These are phyloP conservation scores for Hypoxylon sp. DNA, from an alignment of 2,329 filamentous ascomycete species.

Conservation along the genomic window DNA sequence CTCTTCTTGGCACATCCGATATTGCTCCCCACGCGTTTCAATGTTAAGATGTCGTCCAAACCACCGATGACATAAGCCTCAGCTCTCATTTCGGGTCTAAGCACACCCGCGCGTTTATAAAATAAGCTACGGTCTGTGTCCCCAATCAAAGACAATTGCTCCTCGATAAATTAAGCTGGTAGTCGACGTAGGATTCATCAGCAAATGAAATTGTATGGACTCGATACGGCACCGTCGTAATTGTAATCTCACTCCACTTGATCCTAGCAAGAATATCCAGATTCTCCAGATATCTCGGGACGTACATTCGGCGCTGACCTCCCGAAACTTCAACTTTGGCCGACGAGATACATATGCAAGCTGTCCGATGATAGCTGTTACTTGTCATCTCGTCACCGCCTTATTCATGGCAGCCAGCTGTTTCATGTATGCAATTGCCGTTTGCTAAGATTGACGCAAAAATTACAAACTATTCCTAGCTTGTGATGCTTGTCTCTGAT, in stretches of 20 bases:
- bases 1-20: conserved; percentile 28
- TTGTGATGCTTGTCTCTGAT: conserved; percentile 24
- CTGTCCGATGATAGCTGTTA: conserved; percentile 15
- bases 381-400: conserved; percentile 38
- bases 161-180: conserved; percentile 6
- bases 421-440: conserved; percentile 27
- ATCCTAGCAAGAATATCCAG: conserved; percentile 18
- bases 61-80: conserved; percentile 13
- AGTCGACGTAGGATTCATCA: conserved; percentile 1
- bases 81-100: conserved; percentile 7
- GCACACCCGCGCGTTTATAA: conserved; percentile 24
- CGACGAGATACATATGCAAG: conserved; percentile 36
- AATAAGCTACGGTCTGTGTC: background rate
- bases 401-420: conserved; percentile 20
- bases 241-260: conserved; percentile 32
- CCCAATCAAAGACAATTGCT: conserved; percentile 9
- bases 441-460: conserved; percentile 36
- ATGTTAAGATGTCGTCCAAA: conserved; percentile 14
- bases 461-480: conserved; percentile 18
- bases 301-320: conserved; percentile 31
- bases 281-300: conserved; percentile 22
- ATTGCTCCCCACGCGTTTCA: conserved; percentile 23
- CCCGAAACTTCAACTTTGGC: conserved; percentile 25
- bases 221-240: conserved; percentile 34
- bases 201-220: conserved; percentile 27